These are phyloP conservation scores for Erysiphe pulchra DNA, from an alignment of 2,329 filamentous ascomycete species.

Conservation along the genomic window DNA sequence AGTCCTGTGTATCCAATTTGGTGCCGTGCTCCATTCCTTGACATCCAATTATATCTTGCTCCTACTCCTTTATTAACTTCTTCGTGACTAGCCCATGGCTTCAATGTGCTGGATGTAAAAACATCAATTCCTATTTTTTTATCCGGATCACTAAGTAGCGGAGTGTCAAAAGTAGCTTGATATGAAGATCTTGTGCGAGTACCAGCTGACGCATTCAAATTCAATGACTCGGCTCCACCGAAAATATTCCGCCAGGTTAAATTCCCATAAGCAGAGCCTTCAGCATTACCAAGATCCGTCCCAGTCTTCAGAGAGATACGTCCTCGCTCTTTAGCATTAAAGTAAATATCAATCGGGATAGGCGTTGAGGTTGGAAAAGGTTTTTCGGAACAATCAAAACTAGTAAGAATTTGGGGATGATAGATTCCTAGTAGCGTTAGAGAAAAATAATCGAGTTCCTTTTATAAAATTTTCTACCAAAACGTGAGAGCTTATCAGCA, in stretches of 20 bases:
- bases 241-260: constrained; percentile 76
- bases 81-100: constrained; percentile 84
- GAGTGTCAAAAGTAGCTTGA: constrained; percentile 61
- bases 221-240: constrained; percentile 75
- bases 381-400: constrained; percentile 49
- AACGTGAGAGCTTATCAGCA: constrained; percentile 49
- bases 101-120: constrained; percentile 60
- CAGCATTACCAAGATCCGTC: constrained; percentile 78
- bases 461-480: constrained; percentile 28
- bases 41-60: constrained; percentile 52
- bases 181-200: constrained; percentile 83
- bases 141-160: constrained; percentile 64
- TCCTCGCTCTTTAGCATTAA: constrained; percentile 55
- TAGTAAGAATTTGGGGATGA: constrained; percentile 57
- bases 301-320: constrained; percentile 78
- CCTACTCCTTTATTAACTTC: constrained; percentile 61
- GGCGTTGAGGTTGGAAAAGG: constrained; percentile 42
- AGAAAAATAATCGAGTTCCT: not conserved
- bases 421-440: constrained; percentile 42
- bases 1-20: constrained; percentile 55
- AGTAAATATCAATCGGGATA: constrained; percentile 57
- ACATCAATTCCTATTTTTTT: constrained; percentile 55
- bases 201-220: constrained; percentile 65
- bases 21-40: constrained; percentile 37
- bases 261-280: constrained; percentile 81